Conservation (phyloP, 2,329 filamentous ascomycete species). For the Epichloe aotearoae region DNA sequence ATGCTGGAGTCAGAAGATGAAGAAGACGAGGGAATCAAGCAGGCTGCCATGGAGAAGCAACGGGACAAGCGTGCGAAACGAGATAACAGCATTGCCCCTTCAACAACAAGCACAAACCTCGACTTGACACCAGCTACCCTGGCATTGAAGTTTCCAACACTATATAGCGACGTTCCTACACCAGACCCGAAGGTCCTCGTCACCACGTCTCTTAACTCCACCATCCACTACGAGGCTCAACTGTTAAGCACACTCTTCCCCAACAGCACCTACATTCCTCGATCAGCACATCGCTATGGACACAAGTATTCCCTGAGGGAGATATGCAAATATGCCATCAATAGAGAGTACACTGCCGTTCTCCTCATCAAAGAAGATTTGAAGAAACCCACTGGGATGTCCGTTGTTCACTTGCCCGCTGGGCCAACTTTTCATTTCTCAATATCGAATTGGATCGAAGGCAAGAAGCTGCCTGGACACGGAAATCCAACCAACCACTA, state of each 20-base stretch:
- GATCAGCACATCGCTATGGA: conserved; percentile 68
- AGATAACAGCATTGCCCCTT: conserved; percentile 40
- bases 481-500: conserved; percentile 80
- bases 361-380: conserved; percentile 79
- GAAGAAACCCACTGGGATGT: conserved; percentile 71
- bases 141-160: conserved; percentile 46
- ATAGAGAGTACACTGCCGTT: conserved; percentile 71
- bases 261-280: conserved; percentile 73
- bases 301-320: conserved; percentile 90
- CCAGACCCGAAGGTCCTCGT: conserved; percentile 73
- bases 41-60: conserved; percentile 28
- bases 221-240: conserved; percentile 70
- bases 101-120: conserved; percentile 49
- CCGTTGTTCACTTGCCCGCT: conserved; percentile 68
- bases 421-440: conserved; percentile 91
- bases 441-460: conserved; percentile 82
- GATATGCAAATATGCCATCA: conserved; percentile 73
- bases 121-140: conserved; percentile 49
- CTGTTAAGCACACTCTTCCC: conserved; percentile 74
- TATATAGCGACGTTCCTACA: conserved; percentile 46
- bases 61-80: conserved; percentile 31
- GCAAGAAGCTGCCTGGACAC: conserved; percentile 77
- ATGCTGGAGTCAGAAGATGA: conserved; percentile 60
- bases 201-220: conserved; percentile 82
- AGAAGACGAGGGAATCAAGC: conserved; percentile 35